These are phyloP conservation scores for Pseudophaeomoniella oleicola DNA, from an alignment of 2,329 filamentous ascomycete species.

Conservation along the genomic window DNA sequence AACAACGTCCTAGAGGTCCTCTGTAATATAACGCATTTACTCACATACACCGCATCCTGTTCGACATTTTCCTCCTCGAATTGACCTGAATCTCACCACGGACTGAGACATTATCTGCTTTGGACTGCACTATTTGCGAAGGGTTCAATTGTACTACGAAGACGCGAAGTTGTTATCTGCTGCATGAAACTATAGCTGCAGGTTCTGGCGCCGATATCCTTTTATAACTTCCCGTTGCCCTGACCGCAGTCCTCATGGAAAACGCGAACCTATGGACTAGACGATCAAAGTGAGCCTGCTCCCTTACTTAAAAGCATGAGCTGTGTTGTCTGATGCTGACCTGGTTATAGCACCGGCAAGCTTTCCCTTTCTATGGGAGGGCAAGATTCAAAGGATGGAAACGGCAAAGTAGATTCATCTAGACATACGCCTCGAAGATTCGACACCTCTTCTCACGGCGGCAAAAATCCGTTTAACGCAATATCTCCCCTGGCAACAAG, in stretches of 20 bases:
- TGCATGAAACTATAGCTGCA: neutral
- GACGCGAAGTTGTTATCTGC: too few relatives aligned
- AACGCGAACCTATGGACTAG: conserved; percentile 36
- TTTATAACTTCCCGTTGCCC: conserved; percentile 2
- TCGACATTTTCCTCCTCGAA: too few relatives aligned
- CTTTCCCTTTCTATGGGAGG: conserved; percentile 72
- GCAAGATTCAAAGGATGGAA: conserved; percentile 37
- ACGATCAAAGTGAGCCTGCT: conserved; percentile 29
- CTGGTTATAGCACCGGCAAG: conserved; percentile 64
- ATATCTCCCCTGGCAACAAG: conserved; percentile 56
- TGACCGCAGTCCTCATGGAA: conserved; percentile 25
- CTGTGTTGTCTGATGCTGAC: conserved; percentile 8
- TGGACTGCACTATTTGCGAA: neutral
- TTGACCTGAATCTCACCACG: neutral
- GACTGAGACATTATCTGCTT: neutral
- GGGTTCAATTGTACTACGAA: neutral
- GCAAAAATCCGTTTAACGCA: conserved; percentile 63
- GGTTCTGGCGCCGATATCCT: neutral
- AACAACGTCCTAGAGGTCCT: too few relatives aligned
- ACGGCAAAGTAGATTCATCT: conserved; percentile 38
- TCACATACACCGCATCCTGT: too few relatives aligned
- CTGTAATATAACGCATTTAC: too few relatives aligned
- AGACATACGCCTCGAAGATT: conserved; percentile 62
- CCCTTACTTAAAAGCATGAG: neutral
- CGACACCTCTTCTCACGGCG: conserved; percentile 57